These are phyloP conservation scores for Phytophthora pseudosyringae DNA, from an alignment of 352 stramenopile species.

Conservation along the genomic window DNA sequence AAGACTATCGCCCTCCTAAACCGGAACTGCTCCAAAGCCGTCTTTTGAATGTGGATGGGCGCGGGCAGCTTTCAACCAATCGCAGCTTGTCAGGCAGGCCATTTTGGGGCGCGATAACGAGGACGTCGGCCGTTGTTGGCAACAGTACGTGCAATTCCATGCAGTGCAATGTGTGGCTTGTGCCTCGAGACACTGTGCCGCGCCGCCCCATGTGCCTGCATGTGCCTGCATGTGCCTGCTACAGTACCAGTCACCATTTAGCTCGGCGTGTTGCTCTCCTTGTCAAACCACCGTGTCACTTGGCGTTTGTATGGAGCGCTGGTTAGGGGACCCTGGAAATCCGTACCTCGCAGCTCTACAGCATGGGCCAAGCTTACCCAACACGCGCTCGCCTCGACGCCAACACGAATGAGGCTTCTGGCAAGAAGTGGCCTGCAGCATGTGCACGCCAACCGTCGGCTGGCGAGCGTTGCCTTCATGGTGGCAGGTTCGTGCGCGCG, in stretches of 20 bases:
- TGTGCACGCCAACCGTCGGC: not conserved
- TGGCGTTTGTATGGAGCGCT: constrained; percentile 20
- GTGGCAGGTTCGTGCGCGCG: constrained; percentile 25
- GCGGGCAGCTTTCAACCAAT: constrained; percentile 10
- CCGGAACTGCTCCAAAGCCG: constrained; percentile 7
- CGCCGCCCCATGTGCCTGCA: not conserved
- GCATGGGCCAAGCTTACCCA: constrained; percentile 18
- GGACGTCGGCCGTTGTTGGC: too few relatives aligned
- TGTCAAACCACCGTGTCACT: constrained; percentile 5
- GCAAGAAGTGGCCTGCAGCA: constrained; percentile 12
- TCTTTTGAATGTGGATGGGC: constrained; percentile 15
- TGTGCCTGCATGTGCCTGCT: too few relatives aligned
- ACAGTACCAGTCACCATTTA: not conserved
- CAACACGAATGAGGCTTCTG: constrained; percentile 23
- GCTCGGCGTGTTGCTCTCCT: not conserved
- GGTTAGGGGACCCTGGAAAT: constrained; percentile 23
- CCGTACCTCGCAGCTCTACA: constrained; percentile 18
- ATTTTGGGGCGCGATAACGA: too few relatives aligned
- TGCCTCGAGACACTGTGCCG: too few relatives aligned
- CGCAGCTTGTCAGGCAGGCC: constrained; percentile 5
- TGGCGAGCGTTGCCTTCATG: not conserved
- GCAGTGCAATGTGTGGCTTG: not conserved
- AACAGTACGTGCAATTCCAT: not conserved
- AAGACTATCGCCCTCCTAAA: constrained; percentile 11
- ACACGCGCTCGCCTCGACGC: constrained; percentile 3